These are phyloP conservation scores for Tuber magnatum DNA, from an alignment of 495 filamentous ascomycete species.

Conservation along the genomic window DNA sequence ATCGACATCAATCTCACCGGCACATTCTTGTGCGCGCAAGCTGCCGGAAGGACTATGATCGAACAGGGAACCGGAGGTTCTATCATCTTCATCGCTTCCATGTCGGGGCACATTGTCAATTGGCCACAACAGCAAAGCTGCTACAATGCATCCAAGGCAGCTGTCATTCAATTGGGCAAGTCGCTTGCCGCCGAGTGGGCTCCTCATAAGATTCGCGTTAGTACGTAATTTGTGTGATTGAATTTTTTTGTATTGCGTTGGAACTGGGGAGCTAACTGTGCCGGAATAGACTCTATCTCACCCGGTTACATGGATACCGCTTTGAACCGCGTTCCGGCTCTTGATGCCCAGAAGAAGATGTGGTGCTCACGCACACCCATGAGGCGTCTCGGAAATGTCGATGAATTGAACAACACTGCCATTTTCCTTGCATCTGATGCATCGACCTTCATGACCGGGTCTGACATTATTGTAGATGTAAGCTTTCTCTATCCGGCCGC, in stretches of 20 bases:
- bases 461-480: conserved; percentile 69
- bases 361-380: conserved; percentile 67
- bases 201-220: conserved; percentile 65
- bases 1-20: conserved; percentile 72
- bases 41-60: conserved; percentile 61
- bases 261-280: neutral
- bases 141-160: conserved; percentile 76
- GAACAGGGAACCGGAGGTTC: conserved; percentile 53
- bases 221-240: conserved; percentile 19
- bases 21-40: conserved; percentile 61
- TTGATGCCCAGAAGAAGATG: conserved; percentile 69
- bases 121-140: conserved; percentile 69
- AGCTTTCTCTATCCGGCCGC: conserved; percentile 45
- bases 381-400: conserved; percentile 66
- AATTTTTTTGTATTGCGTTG: neutral
- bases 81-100: conserved; percentile 67
- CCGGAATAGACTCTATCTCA: conserved; percentile 54
- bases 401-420: conserved; percentile 73
- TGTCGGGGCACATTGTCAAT: conserved; percentile 73
- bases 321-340: conserved; percentile 62
- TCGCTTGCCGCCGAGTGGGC: conserved; percentile 76
- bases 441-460: conserved; percentile 72
- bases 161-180: conserved; percentile 67
- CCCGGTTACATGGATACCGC: conserved; percentile 78
- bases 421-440: conserved; percentile 73